These are phyloP conservation scores for Yarrowia sp. DNA, from an alignment of 805 yeast species.

Conservation along the genomic window DNA sequence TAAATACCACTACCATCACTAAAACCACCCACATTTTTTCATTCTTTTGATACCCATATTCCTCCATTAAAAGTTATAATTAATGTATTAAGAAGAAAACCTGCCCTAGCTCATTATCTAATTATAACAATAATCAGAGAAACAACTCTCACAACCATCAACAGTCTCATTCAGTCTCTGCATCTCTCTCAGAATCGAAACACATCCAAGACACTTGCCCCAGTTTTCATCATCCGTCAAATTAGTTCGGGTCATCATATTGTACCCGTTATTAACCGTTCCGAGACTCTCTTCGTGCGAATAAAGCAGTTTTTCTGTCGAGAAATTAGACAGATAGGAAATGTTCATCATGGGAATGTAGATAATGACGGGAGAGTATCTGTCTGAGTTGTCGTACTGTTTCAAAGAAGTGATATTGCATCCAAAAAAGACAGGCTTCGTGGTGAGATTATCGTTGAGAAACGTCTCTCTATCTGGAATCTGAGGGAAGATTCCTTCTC, in stretches of 20 bases:
- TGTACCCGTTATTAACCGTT: slow-evolving; percentile 72
- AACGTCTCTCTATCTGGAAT: slow-evolving; percentile 53
- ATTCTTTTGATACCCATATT: background rate
- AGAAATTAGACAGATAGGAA: slow-evolving; percentile 64
- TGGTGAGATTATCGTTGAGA: slow-evolving; percentile 51
- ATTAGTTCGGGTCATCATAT: slow-evolving; percentile 61
- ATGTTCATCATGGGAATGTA: slow-evolving; percentile 67
- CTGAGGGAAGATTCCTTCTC: slow-evolving; percentile 40
- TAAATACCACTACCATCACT: too few relatives aligned
- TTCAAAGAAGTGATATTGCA: slow-evolving; percentile 58
- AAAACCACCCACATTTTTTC: background rate
- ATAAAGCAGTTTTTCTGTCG: slow-evolving; percentile 67
- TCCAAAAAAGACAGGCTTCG: slow-evolving; percentile 76
- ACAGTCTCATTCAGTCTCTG: slow-evolving; percentile 51
- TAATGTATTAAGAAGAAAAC: too few relatives aligned
- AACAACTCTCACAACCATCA: slow-evolving; percentile 68
- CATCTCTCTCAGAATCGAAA: slow-evolving; percentile 71
- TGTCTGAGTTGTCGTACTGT: slow-evolving; percentile 48
- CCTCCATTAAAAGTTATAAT: too few relatives aligned
- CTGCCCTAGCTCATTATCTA: too few relatives aligned
- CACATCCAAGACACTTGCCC: slow-evolving; percentile 77
- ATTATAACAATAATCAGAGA: slow-evolving; percentile 70
- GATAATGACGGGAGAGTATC: slow-evolving; percentile 59
- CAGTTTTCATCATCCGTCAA: slow-evolving; percentile 64
- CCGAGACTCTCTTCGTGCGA: slow-evolving; percentile 53